Base-by-base conservation (phyloP, 192 early-diverging fungal species). In the Radiomyces spectabilis region DNA sequence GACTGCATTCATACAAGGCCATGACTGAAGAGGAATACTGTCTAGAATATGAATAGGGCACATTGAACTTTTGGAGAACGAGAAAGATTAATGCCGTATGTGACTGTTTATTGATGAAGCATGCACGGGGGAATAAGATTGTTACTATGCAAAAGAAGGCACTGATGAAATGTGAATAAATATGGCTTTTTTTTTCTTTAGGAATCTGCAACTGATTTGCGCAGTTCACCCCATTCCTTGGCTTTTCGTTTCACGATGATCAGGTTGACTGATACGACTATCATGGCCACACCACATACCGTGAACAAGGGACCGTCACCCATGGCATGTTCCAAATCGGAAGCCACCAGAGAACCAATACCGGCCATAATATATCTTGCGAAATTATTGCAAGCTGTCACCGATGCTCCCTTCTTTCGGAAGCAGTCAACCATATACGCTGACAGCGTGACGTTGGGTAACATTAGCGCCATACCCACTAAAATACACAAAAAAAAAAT, bases 1-100 rank as follows among this genome's bases (percentile, higher is more conserved):
- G 38, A 33, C 57, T 53, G 53, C 68, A 70, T 51, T 70, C 61
- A 38, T 66, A 66, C 45, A 37, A 34, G 15, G 60, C 53, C 60
- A 62, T 62, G 25, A 39, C n/a, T n/a, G 3, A 44, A 44, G 1
- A 44, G 15, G 40, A 41, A 41, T n/a, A n/a, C n/a, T n/a, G n/a
- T n/a, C n/a, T n/a, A n/a, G n/a, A n/a, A n/a, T n/a, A n/a, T n/a
- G n/a, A n/a, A n/a, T n/a, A n/a, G n/a, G n/a, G n/a, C n/a, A n/a
- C n/a, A n/a, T n/a, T n/a, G n/a, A n/a, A n/a, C n/a, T n/a, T n/a
- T n/a, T 35, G 33, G 13, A 8, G 13, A 35, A 35, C 6, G 5
- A 35, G 33, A 35, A 35, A 8, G 33, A 35, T 35, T 5, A 35
- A 35, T 35, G 33, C 33, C 13, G 33, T 35, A 35, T 35, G 13